Percentiles rank a stretch among this genome's conserved stretches.
These are phyloP conservation scores for Fusarium falciforme DNA, from an alignment of 2,329 filamentous ascomycete genomes.

Conservation along the genomic window DNA sequence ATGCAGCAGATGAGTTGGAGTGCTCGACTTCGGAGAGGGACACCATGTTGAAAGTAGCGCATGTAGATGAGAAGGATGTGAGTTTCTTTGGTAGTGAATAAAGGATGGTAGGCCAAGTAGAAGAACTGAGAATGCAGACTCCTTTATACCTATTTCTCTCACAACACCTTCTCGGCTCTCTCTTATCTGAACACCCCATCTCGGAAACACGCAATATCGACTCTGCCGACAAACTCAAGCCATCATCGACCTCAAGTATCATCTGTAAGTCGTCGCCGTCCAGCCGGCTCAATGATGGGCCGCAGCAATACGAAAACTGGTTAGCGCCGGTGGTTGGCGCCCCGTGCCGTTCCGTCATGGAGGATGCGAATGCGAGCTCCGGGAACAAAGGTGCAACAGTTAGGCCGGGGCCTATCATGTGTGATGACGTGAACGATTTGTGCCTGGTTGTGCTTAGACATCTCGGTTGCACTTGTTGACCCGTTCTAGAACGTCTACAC, in stretches of 20 bases:
- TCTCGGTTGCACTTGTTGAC: not conserved
- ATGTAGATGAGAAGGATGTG: not conserved
- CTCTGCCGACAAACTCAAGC: not conserved
- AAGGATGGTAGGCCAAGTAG: not conserved
- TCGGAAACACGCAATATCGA: not conserved
- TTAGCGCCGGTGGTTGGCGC: slow-evolving; percentile 24
- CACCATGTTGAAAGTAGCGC: slow-evolving; percentile 19
- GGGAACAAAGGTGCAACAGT: not conserved
- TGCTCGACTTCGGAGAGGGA: slow-evolving; percentile 21
- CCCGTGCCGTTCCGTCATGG: not conserved
- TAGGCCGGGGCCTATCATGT: not conserved
- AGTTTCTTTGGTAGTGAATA: not conserved
- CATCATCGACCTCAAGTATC: not conserved
- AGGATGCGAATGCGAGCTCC: slow-evolving; percentile 27
- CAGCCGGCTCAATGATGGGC: slow-evolving; percentile 15
- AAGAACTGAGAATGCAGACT: not conserved
- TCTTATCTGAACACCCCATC: not conserved
- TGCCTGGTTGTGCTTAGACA: not conserved
- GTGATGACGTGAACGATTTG: not conserved
- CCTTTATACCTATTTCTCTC: not conserved
- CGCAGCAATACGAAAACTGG: slow-evolving; percentile 33
- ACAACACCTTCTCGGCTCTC: not conserved
- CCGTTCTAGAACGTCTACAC: not conserved
- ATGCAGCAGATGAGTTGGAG: slow-evolving; percentile 20
- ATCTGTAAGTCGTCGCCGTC: not conserved